Base-by-base conservation (phyloP, 2,329 filamentous ascomycete species). In the Fusarium haematococcum region DNA sequence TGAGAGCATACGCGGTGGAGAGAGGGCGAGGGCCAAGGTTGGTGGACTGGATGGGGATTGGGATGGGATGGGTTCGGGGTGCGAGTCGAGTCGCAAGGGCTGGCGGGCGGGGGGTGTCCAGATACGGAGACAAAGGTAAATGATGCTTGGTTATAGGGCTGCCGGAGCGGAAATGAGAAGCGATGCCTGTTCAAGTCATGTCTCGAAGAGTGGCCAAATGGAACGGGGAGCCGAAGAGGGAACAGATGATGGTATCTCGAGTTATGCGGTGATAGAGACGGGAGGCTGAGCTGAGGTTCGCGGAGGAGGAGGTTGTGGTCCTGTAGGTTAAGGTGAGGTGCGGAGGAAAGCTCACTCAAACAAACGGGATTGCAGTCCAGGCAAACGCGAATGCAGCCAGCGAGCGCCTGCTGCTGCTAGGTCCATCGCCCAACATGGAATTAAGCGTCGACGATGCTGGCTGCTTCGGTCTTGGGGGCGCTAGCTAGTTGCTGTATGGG, bases 121-220 rank as follows among this genome's bases (percentile, higher is more conserved):
- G 23, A 48, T 60, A 58, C 37, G 67, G 39, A 67, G 56, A 41
- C 61, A 65, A 45, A 33, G 41, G 65, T 60, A 58, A 41, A 45
- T 65, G 45, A 39, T 52, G 45, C 50, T 54, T 56, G 32, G 37
- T 50, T 66, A 69, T 54, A 50, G 45, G 45, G 45, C 45, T 50
- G 45, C 45, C 25, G 25, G 25, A 27, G 45, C 45, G 59, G 39
- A 74, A 43, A 67, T 58, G 65, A 70, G 59, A 48, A 59, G 48
- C 43, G 57, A 69, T 69, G 71, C 75, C 45, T 50, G 74, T 80
- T 82, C 80, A 79, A 78, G 81, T 74, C 82, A 83, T 75, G 77
- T 73, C 79, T 79, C 60, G 78, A 60, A 58, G 43, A 61, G 48
- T 50, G 32, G 35, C 20, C n/a, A 64, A 54, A 32, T 27, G 37